Evolutionary conservation across 1,284 basidiomycete species (phyloP).

Genomic region (Ceratobasidium papillatum): DNA sequence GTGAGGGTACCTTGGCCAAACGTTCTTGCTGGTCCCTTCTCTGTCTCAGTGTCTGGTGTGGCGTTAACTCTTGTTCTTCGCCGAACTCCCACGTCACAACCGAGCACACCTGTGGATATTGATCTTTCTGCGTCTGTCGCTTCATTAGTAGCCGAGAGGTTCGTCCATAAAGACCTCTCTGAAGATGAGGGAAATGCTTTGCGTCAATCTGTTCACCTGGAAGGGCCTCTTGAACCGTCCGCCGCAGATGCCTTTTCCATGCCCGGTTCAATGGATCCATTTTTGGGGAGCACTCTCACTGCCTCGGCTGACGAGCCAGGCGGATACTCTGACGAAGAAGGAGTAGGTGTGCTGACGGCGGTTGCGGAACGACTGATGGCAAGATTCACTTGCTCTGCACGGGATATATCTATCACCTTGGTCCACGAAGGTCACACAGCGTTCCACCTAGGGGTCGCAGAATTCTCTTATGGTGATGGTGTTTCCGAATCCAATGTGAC

Average conservation of each 20-base stretch:
- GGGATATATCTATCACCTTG: constrained; percentile 71
- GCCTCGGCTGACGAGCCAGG: constrained; percentile 58
- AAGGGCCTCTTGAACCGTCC: constrained; percentile 47
- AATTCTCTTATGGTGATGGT: constrained; percentile 62
- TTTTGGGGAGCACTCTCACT: constrained; percentile 54
- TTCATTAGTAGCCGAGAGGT: constrained; percentile 77
- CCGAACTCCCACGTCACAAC: constrained; percentile 12
- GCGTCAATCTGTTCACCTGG: constrained; percentile 70
- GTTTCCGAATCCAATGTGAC: constrained; percentile 29
- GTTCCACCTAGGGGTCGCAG: constrained; percentile 65
- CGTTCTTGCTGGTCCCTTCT: constrained; percentile 73
- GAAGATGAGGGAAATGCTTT: constrained; percentile 75
- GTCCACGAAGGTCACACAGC: constrained; percentile 69
- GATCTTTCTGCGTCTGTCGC: constrained; percentile 79
- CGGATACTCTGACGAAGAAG: constrained; percentile 50
- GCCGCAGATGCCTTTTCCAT: constrained; percentile 50
- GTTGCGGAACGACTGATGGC: constrained; percentile 85
- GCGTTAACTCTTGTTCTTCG: constrained; percentile 57
- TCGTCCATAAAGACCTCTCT: constrained; percentile 82
- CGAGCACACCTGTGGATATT: constrained; percentile 42
- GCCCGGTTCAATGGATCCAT: constrained; percentile 74
- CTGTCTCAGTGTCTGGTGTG: constrained; percentile 69
- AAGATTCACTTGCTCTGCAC: constrained; percentile 80
- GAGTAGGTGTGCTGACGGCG: constrained; percentile 82
- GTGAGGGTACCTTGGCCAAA: constrained; percentile 81